phyloP scores from a whole-genome alignment of 2,329 filamentous ascomycete species.

The Pseudocercospora musae region DNA sequence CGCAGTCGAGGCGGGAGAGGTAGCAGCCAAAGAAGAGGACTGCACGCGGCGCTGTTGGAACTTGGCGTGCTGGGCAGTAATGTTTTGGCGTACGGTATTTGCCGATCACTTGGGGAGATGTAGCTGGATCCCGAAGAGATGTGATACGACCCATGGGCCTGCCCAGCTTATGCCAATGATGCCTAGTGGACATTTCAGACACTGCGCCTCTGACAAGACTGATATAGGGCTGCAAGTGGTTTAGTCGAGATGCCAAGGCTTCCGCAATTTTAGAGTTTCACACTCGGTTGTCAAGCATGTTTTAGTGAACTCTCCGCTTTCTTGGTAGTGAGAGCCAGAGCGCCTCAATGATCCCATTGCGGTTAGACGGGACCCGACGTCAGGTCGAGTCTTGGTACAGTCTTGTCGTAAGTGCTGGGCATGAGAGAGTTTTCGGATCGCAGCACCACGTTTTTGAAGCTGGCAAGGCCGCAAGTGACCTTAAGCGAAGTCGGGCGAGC shows the following conservation, averaged over 20 bases:
- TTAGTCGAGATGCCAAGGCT: neutral
- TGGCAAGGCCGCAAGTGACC: neutral
- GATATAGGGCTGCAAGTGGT: neutral
- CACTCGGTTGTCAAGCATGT: neutral
- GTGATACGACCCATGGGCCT: neutral
- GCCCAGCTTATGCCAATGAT: constrained; percentile 2
- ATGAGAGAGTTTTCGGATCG: neutral
- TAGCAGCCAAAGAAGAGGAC: neutral
- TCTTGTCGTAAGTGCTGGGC: constrained; percentile 3
- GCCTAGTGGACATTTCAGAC: neutral
- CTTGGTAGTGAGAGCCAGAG: constrained; percentile 1
- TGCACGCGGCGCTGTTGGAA: constrained; percentile 8
- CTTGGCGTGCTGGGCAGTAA: constrained; percentile 19
- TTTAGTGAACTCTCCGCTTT: neutral
- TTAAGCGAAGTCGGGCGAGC: neutral
- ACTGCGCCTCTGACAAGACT: constrained; percentile 5
- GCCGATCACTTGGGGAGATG: neutral
- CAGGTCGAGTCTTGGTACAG: constrained; percentile 3
- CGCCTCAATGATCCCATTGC: neutral
- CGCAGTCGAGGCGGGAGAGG: constrained; percentile 7
- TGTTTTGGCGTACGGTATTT: constrained; percentile 5
- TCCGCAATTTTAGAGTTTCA: constrained; percentile 6
- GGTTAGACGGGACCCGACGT: neutral
- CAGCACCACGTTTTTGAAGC: neutral
- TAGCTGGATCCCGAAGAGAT: neutral